Conservation (phyloP, 306 rosid species). For the Biancaea sappan region DNA sequence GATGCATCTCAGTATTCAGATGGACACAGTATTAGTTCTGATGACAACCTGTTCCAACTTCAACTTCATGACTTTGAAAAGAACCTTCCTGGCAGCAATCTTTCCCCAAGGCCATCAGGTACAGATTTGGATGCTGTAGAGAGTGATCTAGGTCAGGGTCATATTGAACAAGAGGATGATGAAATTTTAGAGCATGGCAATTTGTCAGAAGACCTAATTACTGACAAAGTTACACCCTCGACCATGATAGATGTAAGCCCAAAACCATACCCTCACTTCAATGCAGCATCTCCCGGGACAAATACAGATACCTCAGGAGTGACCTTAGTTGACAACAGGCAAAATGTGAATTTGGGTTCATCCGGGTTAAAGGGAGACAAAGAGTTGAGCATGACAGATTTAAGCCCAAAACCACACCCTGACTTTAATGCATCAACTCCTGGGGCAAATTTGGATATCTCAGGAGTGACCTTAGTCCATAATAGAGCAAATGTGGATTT, state of each 20-base stretch:
- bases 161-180: conserved; percentile 55
- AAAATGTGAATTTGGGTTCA: conserved; percentile 41
- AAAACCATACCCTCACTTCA: conserved; percentile 49
- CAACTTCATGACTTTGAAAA: conserved; percentile 70
- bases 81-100: conserved; percentile 42
- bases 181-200: conserved; percentile 59
- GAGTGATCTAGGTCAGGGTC: conserved; percentile 43
- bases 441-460: conserved; percentile 40
- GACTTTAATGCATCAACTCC: conserved; percentile 60
- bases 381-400: conserved; percentile 37
- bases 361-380: conserved; percentile 47
- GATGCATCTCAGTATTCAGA: conserved; percentile 77
- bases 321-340: conserved; percentile 43
- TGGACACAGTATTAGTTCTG: conserved; percentile 70
- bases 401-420: conserved; percentile 46
- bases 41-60: conserved; percentile 66
- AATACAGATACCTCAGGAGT: conserved; percentile 48
- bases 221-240: conserved; percentile 42
- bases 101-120: conserved; percentile 49
- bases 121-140: conserved; percentile 39
- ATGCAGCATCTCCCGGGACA: conserved; percentile 53
- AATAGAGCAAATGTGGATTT: conserved; percentile 42
- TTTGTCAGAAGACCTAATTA: conserved; percentile 57
- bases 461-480: conserved; percentile 47
- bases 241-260: conserved; percentile 48